Percentiles rank a stretch among this genome's conserved stretches.
Conservation (phyloP, 495 filamentous ascomycete species). For the Trichoderma virens region DNA sequence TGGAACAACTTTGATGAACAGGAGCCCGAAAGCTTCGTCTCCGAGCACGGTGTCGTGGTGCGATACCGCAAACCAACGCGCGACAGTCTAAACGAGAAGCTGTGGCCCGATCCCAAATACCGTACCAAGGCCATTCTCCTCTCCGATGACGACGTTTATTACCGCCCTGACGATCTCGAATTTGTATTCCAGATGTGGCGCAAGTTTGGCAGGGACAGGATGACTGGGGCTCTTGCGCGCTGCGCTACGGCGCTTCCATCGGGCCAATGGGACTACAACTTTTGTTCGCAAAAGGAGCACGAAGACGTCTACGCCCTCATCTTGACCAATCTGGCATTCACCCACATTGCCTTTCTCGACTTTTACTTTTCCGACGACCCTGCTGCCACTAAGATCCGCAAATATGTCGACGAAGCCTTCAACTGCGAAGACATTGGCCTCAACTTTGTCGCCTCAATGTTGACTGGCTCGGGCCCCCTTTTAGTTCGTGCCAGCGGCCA, state of each 20-base stretch:
- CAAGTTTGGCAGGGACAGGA: slow-evolving; percentile 13
- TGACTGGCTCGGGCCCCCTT: slow-evolving; percentile 17
- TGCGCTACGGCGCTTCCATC: slow-evolving; percentile 12
- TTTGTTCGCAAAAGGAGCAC: slow-evolving; percentile 10
- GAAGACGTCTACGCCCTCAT: slow-evolving; percentile 14
- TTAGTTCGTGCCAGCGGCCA: slow-evolving; percentile 13
- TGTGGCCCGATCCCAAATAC: slow-evolving; percentile 14
- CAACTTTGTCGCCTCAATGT: slow-evolving; percentile 17
- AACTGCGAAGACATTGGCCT: slow-evolving; percentile 20
- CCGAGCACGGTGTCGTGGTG: slow-evolving; percentile 12
- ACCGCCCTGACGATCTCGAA: slow-evolving; percentile 16
- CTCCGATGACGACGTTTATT: slow-evolving; percentile 18
- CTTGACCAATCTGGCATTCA: slow-evolving; percentile 17
- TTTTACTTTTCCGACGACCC: slow-evolving; percentile 17
- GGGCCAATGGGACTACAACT: slow-evolving; percentile 11
- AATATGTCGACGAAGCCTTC: slow-evolving; percentile 17
- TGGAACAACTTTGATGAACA: slow-evolving; percentile 15
- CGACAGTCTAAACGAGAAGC: slow-evolving; percentile 16
- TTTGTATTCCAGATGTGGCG: slow-evolving; percentile 21
- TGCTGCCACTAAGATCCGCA: slow-evolving; percentile 15
- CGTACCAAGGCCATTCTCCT: slow-evolving; percentile 16
- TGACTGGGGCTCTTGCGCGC: slow-evolving; percentile 17
- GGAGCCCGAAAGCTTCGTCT: slow-evolving; percentile 12
- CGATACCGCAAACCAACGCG: slow-evolving; percentile 14
- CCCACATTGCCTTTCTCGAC: slow-evolving; percentile 17